A percentile compares a stretch with the other conserved stretches of the same genome.
Evolutionary conservation across 345 rosid species (phyloP).

Genomic region (Eucalyptus cloeziana): DNA sequence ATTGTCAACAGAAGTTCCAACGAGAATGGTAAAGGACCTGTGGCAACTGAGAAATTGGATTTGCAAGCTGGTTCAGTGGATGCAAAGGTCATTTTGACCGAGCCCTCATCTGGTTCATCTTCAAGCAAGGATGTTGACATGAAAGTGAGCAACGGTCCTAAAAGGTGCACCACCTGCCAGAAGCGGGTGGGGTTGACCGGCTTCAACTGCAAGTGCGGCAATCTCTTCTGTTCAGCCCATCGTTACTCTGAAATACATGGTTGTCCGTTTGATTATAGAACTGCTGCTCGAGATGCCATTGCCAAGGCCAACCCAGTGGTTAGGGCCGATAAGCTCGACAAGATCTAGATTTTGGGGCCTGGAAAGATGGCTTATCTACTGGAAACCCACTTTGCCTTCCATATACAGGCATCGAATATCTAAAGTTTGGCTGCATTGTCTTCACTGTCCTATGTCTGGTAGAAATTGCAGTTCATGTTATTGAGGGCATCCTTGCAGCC

Average conservation of each 20-base stretch:
- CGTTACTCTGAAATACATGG: constrained; percentile 64
- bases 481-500: not conserved
- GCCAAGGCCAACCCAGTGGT: constrained; percentile 52
- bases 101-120: not conserved
- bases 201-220: constrained; percentile 56
- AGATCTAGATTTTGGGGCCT: constrained; percentile 17
- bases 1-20: constrained; percentile 17
- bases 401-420: not conserved
- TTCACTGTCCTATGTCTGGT: not conserved
- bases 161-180: constrained; percentile 35
- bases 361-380: not conserved
- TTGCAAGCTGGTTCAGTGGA: constrained; percentile 8
- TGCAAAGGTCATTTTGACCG: not conserved
- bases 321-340: constrained; percentile 55
- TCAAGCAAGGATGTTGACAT: not conserved
- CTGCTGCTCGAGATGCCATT: constrained; percentile 41
- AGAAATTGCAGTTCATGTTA: not conserved
- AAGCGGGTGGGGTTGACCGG: constrained; percentile 64
- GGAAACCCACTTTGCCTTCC: not conserved
- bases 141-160: constrained; percentile 29
- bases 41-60: not conserved
- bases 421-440: not conserved
- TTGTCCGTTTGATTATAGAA: constrained; percentile 52
- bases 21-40: constrained; percentile 6
- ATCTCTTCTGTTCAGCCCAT: constrained; percentile 50